Evolutionary conservation across 2,329 filamentous ascomycete genomes (phyloP), one percentile per base, ranked within the genome.

Genomic region (Aspergillus sp.): DNA sequence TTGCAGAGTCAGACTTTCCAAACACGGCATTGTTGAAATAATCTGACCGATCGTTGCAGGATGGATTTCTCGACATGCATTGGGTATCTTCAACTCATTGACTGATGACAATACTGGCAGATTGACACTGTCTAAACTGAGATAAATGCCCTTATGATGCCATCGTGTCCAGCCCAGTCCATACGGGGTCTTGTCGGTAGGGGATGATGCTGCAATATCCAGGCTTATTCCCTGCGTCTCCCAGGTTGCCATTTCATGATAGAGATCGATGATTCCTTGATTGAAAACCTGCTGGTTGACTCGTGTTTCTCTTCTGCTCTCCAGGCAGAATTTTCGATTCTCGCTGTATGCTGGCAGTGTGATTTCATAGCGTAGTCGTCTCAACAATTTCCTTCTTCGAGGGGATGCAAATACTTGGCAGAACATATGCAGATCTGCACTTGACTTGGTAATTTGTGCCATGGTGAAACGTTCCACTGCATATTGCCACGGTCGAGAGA

Each of bases 381-480:
- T 4, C 32, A 40, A 9, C 2, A 33, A 38, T 5, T 13, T 29
- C 12, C 38, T 33, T 1, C 39, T 27, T 3, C 13, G 41, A 10
- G 34, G 10, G 1, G 10, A 6, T 8, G 32, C 11, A 4, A 10
- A 33, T n/a, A 33, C n/a, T 8, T 10, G 31, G n/a, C 19, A 13
- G 9, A 33, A 13, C 5, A 8, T 8, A 8, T 7, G 4, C 3
- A 37, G 27, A 12, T 44, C 33, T 9, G 26, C 5, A 19, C 45
- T 44, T n/a, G 6, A 36, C 1, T 4, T 35, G 5, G 30, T n/a
- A 7, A 44, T 19, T 4, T 9, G 7, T 7, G 28, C 5, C 6
- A 42, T 33, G 2, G 39, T 37, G 11, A 26, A 29, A 9, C 45
- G 31, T 33, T 47, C 39, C 1, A 47, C 26, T 1, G 45, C 35